Evolutionary conservation across 768 basidiomycete species (phyloP), one percentile per base, ranked within the genome.

Genomic region (Pulveroboletus sp.): DNA sequence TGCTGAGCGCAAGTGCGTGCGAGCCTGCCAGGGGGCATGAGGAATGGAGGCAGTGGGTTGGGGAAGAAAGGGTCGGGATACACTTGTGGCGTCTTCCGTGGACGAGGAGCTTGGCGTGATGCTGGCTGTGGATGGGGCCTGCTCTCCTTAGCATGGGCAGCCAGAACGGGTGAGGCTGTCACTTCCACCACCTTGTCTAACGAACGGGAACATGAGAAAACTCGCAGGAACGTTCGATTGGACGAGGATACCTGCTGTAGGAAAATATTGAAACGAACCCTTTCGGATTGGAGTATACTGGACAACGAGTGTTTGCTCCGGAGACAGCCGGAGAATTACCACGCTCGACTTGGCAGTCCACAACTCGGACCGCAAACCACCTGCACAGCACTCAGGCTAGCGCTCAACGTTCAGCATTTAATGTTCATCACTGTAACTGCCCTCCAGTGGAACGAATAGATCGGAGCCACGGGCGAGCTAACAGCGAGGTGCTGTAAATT

Each of bases 131-230:
- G 68, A 74, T 69, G 70, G 76, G 71, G 62, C 74, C 68, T 63
- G 71, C 76, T 71, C 78, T 79, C 80, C 77, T 80, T 71, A 82
- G 83, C 85, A 87, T 87, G 80, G 80, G 82, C 82, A 80, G 77
- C 73, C 75, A 74, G 75, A 59, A 57, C 49, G 67, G 55, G 60
- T 57, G 63, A 58, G 67, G 61, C 60, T 56, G 61, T 60, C 68
- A 59, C 62, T 63, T 63, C 62, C 62, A 63, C 68, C 69, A 65
- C 64, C 68, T 68, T 64, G 56, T 59, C 63, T 71, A 46, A 49
- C 47, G 50, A 51, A 55, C 43, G 53, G 48, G 45, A 47, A 31
- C 44, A 46, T 34, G 32, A 51, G 40, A 26, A 7, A 38, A 17
- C 38, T n/a, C 6, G 12, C 11, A 29, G 22, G 36, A 20, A 9